These are phyloP conservation scores for Lactarius hengduanensis DNA, from an alignment of 768 basidiomycete genomes.

Conservation along the genomic window DNA sequence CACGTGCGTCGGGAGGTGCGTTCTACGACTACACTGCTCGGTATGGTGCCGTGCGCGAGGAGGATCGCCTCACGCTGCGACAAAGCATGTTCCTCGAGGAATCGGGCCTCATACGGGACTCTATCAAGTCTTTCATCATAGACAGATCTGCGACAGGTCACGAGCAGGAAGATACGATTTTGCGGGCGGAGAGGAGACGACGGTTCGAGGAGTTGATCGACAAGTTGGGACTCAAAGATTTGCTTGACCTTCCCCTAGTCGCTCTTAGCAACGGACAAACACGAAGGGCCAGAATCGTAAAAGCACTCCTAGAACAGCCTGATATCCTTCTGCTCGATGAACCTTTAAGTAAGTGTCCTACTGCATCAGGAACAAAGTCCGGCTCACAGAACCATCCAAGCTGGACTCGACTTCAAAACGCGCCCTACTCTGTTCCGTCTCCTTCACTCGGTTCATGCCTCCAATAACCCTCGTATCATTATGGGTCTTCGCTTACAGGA, in stretches of 20 bases:
- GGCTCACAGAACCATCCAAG: slow-evolving; percentile 39
- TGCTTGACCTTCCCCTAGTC: slow-evolving; percentile 82
- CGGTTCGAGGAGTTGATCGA: slow-evolving; percentile 53
- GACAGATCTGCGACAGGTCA: neutral
- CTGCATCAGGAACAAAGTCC: neutral
- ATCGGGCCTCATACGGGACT: slow-evolving; percentile 21
- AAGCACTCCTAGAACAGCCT: slow-evolving; percentile 68
- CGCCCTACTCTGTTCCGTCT: slow-evolving; percentile 56
- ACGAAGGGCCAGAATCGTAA: slow-evolving; percentile 76
- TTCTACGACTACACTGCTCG: slow-evolving; percentile 94
- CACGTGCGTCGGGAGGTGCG: slow-evolving; percentile 55
- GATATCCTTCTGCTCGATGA: slow-evolving; percentile 86
- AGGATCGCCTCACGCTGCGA: slow-evolving; percentile 73
- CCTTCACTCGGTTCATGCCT: slow-evolving; percentile 51
- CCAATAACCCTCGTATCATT: slow-evolving; percentile 56
- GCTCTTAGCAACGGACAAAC: slow-evolving; percentile 93
- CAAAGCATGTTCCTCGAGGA: slow-evolving; percentile 54
- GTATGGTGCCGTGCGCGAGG: slow-evolving; percentile 85
- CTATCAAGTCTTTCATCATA: slow-evolving; percentile 15
- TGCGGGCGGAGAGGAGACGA: slow-evolving; percentile 31
- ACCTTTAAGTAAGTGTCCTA: slow-evolving; percentile 64
- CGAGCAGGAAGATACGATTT: slow-evolving; percentile 27
- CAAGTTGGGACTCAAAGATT: slow-evolving; percentile 52
- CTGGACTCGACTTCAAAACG: slow-evolving; percentile 69
- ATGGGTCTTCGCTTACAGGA: slow-evolving; percentile 71